Base-by-base conservation (phyloP, 2,329 filamentous ascomycete species). In the Exophiala viscosa region DNA sequence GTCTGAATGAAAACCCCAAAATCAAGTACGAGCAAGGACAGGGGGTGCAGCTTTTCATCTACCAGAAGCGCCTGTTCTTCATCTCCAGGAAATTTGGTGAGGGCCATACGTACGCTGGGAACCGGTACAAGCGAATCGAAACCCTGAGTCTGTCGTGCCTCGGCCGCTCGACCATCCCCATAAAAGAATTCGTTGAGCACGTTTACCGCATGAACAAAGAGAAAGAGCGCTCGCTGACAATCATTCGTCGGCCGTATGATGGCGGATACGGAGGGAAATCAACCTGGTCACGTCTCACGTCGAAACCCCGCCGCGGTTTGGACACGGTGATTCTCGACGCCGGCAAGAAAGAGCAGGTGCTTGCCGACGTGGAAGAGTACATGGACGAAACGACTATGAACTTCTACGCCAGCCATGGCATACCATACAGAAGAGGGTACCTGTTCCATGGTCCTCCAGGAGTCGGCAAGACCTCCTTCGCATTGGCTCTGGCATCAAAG, bases 381-480 rank as follows among this genome's bases (percentile, higher is more conserved):
- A 57, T 62, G 60, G 58, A 59, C 43, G 58, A 62, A 35, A 45
- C 55, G 15, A 62, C 60, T 10, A 54, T 53, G 45, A 55, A 45
- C 14, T 68, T 64, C 58, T 65, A 67, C 48, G 56, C 57, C 10
- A 61, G 55, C 40, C 61, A 65, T 46, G 65, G 88, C 0, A 88
- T 92, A 23, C 88, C 87, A 0, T 84, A 91, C 49, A 78, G 88
- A 0, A 72, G 88, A 28, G 89, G 89, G 0, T 92, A 91, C 62
- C 76, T 93, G 0, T 88, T 93, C 62, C 78, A 90, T 61, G 88
- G 88, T 0, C 86, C 86, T 0, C 86, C 86, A 0, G 87, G 87
- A 0, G 88, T 85, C 0, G 87, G 87, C 15, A 90, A 90, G 69
- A 87, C 84, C 0, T 84, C 79, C 13, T 76, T 88, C 18, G 84